phyloP scores from a whole-genome alignment of 2,329 filamentous ascomycete species.

The Beauveria pseudobassiana region DNA sequence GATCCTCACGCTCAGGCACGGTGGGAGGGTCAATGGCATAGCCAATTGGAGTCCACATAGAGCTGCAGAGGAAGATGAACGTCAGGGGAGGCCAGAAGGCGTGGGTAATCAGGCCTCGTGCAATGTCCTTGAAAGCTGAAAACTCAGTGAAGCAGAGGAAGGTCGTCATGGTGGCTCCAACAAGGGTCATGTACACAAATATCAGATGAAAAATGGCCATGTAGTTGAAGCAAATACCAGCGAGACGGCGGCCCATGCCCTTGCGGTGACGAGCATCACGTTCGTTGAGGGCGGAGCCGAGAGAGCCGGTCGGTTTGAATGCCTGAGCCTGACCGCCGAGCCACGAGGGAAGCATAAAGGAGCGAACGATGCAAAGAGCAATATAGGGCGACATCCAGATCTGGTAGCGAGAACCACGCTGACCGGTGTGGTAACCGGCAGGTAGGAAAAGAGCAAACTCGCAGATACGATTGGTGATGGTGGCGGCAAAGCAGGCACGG shows the following conservation, averaged over 20 bases:
- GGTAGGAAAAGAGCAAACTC: constrained; percentile 53
- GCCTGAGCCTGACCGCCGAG: constrained; percentile 50
- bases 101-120: constrained; percentile 49
- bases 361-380: constrained; percentile 47
- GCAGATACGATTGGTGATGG: constrained; percentile 44
- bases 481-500: constrained; percentile 44
- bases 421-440: constrained; percentile 51
- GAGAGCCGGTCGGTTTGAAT: constrained; percentile 54
- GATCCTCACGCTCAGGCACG: constrained; percentile 49
- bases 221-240: constrained; percentile 47
- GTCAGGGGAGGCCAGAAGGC: constrained; percentile 55
- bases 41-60: constrained; percentile 50
- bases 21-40: constrained; percentile 54
- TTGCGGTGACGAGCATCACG: constrained; percentile 44
- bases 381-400: constrained; percentile 59
- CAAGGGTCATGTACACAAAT: constrained; percentile 46
- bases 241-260: constrained; percentile 45
- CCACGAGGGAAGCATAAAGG: constrained; percentile 51
- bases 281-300: constrained; percentile 49
- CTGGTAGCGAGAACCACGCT: constrained; percentile 47
- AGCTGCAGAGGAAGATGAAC: constrained; percentile 47
- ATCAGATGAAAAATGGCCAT: constrained; percentile 46
- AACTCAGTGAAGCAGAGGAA: constrained; percentile 41
- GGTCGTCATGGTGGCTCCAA: constrained; percentile 40
- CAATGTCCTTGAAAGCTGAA: constrained; percentile 29